Conservation (phyloP, 1,139 yeast species). For the Blastobotrys serpentis region DNA sequence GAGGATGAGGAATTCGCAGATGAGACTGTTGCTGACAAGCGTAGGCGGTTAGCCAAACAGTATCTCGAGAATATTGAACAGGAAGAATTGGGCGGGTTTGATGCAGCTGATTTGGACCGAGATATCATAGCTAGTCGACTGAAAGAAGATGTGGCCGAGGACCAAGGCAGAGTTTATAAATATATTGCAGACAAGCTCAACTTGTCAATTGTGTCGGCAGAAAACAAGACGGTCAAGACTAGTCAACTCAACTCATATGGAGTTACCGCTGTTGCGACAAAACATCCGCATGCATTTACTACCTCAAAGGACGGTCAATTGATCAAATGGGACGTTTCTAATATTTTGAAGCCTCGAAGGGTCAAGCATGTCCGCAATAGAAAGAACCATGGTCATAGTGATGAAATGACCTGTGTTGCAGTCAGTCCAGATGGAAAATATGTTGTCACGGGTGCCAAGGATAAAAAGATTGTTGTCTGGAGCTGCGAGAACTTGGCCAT, state of each 20-base stretch:
- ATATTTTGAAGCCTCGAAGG: conserved; percentile 49
- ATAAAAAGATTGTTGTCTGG: conserved; percentile 80
- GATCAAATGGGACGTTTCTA: conserved; percentile 72
- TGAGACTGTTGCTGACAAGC: conserved; percentile 88
- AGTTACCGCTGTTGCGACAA: conserved; percentile 41
- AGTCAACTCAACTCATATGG: conserved; percentile 28
- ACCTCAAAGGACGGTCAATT: conserved; percentile 80
- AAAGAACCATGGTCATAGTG: conserved; percentile 60
- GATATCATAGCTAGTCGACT: conserved; percentile 80
- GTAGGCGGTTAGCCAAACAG: conserved; percentile 91
- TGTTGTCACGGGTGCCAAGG: conserved; percentile 89
- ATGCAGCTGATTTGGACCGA: conserved; percentile 88
- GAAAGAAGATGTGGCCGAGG: conserved; percentile 86
- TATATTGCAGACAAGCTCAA: conserved; percentile 44
- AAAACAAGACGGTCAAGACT: conserved; percentile 17
- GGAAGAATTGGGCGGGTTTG: conserved; percentile 56
- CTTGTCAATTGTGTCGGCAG: conserved; percentile 17
- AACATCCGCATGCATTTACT: conserved; percentile 67
- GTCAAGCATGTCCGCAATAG: conserved; percentile 62
- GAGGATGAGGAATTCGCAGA: conserved; percentile 35
- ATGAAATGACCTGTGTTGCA: conserved; percentile 73
- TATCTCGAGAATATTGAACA: conserved; percentile 75
- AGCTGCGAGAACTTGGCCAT: conserved; percentile 74
- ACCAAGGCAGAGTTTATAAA: conserved; percentile 77
- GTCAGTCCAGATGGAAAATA: conserved; percentile 84